Base-by-base conservation (phyloP, 2,329 filamentous ascomycete genomes). In the Chalaropsis thielavioides region DNA sequence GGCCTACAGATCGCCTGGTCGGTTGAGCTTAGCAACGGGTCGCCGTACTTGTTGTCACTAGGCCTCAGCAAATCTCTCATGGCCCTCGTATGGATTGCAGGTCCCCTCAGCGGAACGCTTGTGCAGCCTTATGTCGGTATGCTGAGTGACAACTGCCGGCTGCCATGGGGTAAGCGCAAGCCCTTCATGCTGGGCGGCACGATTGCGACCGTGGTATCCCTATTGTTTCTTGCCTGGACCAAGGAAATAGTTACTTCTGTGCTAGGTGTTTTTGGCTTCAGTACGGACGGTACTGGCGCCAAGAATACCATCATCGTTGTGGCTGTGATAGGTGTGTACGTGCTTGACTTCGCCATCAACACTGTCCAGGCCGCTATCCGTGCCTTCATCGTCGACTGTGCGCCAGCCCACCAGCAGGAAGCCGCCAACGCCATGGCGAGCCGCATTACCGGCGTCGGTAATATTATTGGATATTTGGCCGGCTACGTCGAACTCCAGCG, bases 1-100 rank as follows among this genome's bases (percentile, higher is more conserved):
- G 92, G 90, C 27, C 78, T 97, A 68, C 92, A 97, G 76, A 88
- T 97, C 70, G 91, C 92, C 35, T 97, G 92, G 92, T 92, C 92
- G 1, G 91, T 96, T 51, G 92, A 97, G 75, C 80, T 96, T 51
- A 95, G 91, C 64, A 92, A 95, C 77, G 92, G 92, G 70, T 96
- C 92, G 63, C 89, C 89, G 5, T 94, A 88, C 72, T 77, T 94
- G 49, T 77, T 92, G 49, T 91, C 89, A 0, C 81, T 94, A 38
- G 89, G 89, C 11, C 80, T 94, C 74, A 90, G 85, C 80, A 92
- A 92, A 76, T 87, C 88, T 44, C 76, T 92, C 54, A 87, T 92
- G 79, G 88, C 89, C 19, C 79, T 92, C 69, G 89, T 92, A 43
- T 94, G 89, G 89, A 89, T 92, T 68, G 68, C 88, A 13, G 89